phyloP scores from a whole-genome alignment of 495 filamentous ascomycete genomes.

The Aspergillus incahuasiensis region DNA sequence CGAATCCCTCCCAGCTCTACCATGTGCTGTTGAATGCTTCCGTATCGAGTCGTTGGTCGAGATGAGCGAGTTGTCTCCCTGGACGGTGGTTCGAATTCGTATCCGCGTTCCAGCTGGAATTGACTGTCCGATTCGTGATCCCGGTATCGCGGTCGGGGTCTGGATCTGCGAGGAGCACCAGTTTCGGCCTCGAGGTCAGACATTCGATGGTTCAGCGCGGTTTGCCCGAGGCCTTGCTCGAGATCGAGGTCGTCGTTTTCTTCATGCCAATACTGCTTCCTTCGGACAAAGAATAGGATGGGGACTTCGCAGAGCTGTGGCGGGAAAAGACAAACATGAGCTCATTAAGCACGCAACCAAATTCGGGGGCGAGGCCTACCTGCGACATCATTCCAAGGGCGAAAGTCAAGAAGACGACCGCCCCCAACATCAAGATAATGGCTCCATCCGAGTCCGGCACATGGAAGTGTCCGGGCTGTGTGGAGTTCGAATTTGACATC shows the following conservation, averaged over 20 bases:
- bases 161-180: background rate
- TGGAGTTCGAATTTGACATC: background rate
- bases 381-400: constrained; percentile 1
- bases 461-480: background rate
- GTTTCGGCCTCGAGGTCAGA: background rate
- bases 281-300: background rate
- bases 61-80: too few relatives aligned
- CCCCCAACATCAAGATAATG: constrained; percentile 6
- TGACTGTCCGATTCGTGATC: background rate
- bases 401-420: constrained; percentile 1
- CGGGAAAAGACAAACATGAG: background rate
- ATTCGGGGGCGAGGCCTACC: background rate
- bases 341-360: background rate
- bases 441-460: background rate
- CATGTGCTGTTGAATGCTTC: background rate
- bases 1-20: background rate
- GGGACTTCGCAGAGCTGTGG: constrained; percentile 2
- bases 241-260: background rate
- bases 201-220: background rate
- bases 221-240: background rate
- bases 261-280: background rate
- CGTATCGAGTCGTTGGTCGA: constrained; percentile 2
- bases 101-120: background rate
- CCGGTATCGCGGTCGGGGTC: background rate
- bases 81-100: background rate